phyloP scores from a whole-genome alignment of 108 stramenopile genomes.

The Cyclotella kingstonii region DNA sequence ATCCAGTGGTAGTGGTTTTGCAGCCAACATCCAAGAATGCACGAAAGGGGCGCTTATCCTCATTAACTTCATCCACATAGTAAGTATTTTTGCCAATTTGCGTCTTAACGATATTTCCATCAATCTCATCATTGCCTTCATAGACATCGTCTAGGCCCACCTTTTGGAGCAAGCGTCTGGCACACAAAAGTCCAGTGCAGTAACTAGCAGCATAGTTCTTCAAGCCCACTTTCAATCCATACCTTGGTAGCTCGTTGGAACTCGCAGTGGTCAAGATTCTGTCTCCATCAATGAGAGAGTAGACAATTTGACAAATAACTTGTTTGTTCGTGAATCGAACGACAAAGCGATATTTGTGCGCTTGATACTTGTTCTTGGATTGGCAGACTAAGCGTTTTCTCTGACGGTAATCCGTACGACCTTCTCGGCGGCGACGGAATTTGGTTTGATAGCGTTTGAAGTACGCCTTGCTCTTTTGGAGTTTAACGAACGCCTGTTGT shows the following conservation, averaged over 20 bases:
- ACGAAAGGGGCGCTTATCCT: slow-evolving; percentile 98
- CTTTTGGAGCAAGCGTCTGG: slow-evolving; percentile 95
- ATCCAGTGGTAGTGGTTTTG: slow-evolving; percentile 94
- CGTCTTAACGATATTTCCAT: slow-evolving; percentile 82
- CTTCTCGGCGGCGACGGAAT: slow-evolving; percentile 98
- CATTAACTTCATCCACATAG: slow-evolving; percentile 98
- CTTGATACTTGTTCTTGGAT: slow-evolving; percentile 99
- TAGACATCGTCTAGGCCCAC: slow-evolving; percentile 95
- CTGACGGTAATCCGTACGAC: slow-evolving; percentile 99
- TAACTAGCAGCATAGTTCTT: slow-evolving; percentile 99
- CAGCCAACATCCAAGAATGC: slow-evolving; percentile 96
- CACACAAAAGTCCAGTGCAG: slow-evolving; percentile 97
- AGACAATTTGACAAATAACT: slow-evolving; percentile 96
- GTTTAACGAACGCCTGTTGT: slow-evolving; percentile 84
- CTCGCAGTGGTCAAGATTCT: slow-evolving; percentile 84
- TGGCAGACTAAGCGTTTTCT: slow-evolving; percentile 95
- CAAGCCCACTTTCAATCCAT: slow-evolving; percentile 93
- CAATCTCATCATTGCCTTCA: slow-evolving; percentile 88
- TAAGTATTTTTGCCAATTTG: slow-evolving; percentile 91
- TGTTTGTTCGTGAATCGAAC: slow-evolving; percentile 93
- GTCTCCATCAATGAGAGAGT: slow-evolving; percentile 95
- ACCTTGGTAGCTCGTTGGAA: slow-evolving; percentile 92
- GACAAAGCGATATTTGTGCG: slow-evolving; percentile 98
- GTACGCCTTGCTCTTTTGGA: slow-evolving; percentile 95
- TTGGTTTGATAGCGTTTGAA: slow-evolving; percentile 99